These are phyloP conservation scores for Solanum chiquidenum DNA, from an alignment of 257 asterid species.

Conservation along the genomic window DNA sequence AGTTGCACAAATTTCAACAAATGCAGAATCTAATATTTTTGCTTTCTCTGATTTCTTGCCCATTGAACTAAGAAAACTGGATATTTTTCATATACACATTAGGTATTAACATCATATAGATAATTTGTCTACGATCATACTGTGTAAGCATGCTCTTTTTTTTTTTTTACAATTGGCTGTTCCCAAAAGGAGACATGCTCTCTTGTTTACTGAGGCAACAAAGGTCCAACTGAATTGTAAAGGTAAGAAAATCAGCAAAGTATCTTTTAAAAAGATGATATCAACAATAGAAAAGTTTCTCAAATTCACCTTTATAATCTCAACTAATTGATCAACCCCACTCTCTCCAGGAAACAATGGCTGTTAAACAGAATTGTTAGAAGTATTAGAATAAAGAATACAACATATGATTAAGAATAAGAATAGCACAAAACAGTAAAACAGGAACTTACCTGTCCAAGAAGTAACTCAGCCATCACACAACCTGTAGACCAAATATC, in stretches of 20 bases:
- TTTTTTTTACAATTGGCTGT: neutral
- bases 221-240: neutral
- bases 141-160: neutral
- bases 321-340: conserved; percentile 97
- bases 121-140: neutral
- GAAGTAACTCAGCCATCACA: conserved; percentile 97
- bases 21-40: neutral
- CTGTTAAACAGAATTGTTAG: conserved; percentile 36
- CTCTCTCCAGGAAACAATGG: conserved; percentile 98
- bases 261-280: neutral
- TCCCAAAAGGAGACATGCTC: neutral
- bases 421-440: neutral
- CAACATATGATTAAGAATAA: neutral
- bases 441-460: conserved; percentile 58
- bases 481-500: conserved; percentile 98
- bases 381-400: conserved; percentile 2
- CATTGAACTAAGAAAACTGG: neutral
- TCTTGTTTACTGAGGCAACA: neutral
- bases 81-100: neutral
- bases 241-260: neutral
- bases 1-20: neutral
- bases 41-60: neutral
- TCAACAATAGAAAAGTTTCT: neutral
- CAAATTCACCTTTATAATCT: conserved; percentile 70
- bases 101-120: neutral